Evolutionary conservation across 306 rosid genomes (phyloP).

Genomic region (Cicer arietinum): DNA sequence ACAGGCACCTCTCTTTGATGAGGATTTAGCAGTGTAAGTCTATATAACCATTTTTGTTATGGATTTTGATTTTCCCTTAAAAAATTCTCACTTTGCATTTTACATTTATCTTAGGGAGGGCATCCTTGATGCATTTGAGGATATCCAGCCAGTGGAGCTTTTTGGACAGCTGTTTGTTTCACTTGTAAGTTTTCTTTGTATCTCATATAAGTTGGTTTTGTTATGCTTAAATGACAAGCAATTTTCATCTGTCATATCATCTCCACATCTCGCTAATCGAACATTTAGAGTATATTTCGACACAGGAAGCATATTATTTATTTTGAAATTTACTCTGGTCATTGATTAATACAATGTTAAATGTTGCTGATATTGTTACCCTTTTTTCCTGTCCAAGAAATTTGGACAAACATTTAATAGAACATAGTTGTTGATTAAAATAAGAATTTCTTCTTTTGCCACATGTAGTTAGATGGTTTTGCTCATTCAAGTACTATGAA

Average conservation of each 20-base stretch:
- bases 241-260: no score
- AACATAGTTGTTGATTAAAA: no score
- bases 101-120: slow-evolving; percentile 76
- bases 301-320: slow-evolving; percentile 1
- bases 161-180: slow-evolving; percentile 84
- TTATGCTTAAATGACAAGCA: slow-evolving; percentile 1
- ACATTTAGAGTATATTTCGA: not conserved
- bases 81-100: slow-evolving; percentile 32
- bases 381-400: no score
- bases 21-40: slow-evolving; percentile 96
- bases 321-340: slow-evolving; percentile 18
- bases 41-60: slow-evolving; percentile 17
- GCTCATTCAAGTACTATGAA: not conserved
- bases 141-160: slow-evolving; percentile 78
- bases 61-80: slow-evolving; percentile 17
- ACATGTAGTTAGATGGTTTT: no score
- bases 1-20: slow-evolving; percentile 94
- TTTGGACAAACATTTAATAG: no score
- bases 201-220: slow-evolving; percentile 16
- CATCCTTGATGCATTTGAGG: slow-evolving; percentile 73
- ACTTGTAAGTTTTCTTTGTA: slow-evolving; percentile 59
- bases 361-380: no score
- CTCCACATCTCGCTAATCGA: not conserved
- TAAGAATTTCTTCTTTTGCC: no score
- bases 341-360: not conserved